phyloP scores from a whole-genome alignment of 139 green algal species.

The Chlorella sp. region DNA sequence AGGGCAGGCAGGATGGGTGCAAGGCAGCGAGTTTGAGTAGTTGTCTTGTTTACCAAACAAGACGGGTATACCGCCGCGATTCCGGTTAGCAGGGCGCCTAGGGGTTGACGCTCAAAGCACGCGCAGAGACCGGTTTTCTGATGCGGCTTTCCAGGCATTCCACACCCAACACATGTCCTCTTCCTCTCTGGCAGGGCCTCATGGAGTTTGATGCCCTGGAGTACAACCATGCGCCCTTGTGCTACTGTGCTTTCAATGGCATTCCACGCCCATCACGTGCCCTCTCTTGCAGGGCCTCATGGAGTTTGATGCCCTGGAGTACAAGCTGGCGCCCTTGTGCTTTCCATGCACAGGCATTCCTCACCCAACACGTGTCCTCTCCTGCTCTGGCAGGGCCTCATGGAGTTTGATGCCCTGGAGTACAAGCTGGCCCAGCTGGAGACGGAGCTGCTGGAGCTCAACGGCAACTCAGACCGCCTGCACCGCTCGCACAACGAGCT shows the following conservation, averaged over 20 bases:
- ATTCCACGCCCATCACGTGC: too few species aligned
- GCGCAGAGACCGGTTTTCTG: too few species aligned
- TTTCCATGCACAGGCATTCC: background rate
- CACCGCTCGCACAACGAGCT: conserved; percentile 84
- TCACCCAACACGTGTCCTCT: background rate
- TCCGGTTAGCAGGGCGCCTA: too few species aligned
- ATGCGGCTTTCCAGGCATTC: background rate
- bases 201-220: too few species aligned
- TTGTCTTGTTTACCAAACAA: too few species aligned
- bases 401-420: conserved; percentile 67
- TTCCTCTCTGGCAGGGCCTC: background rate
- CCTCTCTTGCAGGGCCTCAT: background rate
- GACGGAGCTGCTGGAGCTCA: conserved; percentile 87
- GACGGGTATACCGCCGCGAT: too few species aligned
- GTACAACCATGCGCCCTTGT: background rate
- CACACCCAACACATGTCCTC: background rate
- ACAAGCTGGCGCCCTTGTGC: background rate
- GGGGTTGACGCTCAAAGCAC: too few species aligned
- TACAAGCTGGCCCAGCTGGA: conserved; percentile 90
- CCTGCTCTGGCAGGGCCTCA: background rate
- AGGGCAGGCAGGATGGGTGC: too few species aligned
- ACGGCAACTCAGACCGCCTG: conserved; percentile 92
- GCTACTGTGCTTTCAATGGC: too few species aligned
- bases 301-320: background rate
- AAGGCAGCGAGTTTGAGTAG: too few species aligned